Conservation (phyloP, 2,329 filamentous ascomycete genomes). For the Reticulascus tulasneorum region DNA sequence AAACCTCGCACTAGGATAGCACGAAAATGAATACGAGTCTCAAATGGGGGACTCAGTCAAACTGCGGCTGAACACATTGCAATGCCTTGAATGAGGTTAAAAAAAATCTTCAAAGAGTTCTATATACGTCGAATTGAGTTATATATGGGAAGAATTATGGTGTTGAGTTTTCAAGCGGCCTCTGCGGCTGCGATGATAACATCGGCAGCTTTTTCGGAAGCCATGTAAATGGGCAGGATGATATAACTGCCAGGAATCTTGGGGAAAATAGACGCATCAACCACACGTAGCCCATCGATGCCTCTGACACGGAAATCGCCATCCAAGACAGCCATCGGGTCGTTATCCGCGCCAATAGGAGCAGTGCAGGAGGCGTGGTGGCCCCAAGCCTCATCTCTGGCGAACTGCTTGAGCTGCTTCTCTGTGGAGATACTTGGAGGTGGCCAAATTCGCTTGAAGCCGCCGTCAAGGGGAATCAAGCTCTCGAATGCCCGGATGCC, state of each 20-base stretch:
- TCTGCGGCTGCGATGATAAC: constrained; percentile 23
- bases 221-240: constrained; percentile 47
- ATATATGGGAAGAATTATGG: too few relatives aligned
- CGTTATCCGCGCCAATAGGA: constrained; percentile 50
- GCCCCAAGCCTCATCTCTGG: constrained; percentile 41
- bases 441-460: constrained; percentile 27
- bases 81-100: too few relatives aligned
- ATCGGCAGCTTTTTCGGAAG: constrained; percentile 53
- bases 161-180: neutral
- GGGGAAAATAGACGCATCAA: constrained; percentile 57
- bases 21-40: too few relatives aligned
- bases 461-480: constrained; percentile 32
- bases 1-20: too few relatives aligned
- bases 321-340: constrained; percentile 55
- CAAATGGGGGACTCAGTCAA: too few relatives aligned
- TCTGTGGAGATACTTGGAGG: constrained; percentile 35
- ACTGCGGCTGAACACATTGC: too few relatives aligned
- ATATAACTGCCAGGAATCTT: constrained; percentile 43
- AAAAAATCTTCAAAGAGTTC: too few relatives aligned
- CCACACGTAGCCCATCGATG: constrained; percentile 52
- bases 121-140: too few relatives aligned
- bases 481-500: constrained; percentile 35
- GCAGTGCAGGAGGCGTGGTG: constrained; percentile 56
- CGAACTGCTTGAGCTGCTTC: constrained; percentile 40
- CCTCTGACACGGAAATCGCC: constrained; percentile 54